Evolutionary conservation across 495 filamentous ascomycete genomes (phyloP).

Genomic region (Lepraria neglecta): DNA sequence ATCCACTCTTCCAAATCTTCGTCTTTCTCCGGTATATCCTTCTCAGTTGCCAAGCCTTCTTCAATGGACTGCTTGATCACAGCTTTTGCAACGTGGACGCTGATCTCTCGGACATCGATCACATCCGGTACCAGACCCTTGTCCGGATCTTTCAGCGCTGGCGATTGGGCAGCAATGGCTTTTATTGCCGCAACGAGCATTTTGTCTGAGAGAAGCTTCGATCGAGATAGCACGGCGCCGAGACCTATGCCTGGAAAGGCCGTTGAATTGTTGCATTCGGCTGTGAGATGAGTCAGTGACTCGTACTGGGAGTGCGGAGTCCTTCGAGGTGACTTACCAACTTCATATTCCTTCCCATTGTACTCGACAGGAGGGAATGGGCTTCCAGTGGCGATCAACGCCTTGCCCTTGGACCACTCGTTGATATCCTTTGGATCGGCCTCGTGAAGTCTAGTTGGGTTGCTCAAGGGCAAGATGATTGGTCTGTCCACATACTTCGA

Average conservation of each 20-base stretch:
- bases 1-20: slow-evolving; percentile 71
- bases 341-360: slow-evolving; percentile 55
- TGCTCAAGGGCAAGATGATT: slow-evolving; percentile 78
- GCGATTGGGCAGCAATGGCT: slow-evolving; percentile 63
- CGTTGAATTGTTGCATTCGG: slow-evolving; percentile 89
- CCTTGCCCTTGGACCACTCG: slow-evolving; percentile 70
- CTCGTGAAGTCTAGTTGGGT: slow-evolving; percentile 81
- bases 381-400: slow-evolving; percentile 76
- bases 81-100: slow-evolving; percentile 67
- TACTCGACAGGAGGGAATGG: slow-evolving; percentile 75
- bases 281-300: slow-evolving; percentile 30
- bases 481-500: slow-evolving; percentile 68
- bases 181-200: slow-evolving; percentile 78
- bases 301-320: background rate
- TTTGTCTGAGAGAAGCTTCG: slow-evolving; percentile 58
- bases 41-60: slow-evolving; percentile 58
- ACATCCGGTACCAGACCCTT: slow-evolving; percentile 69
- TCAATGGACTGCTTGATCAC: slow-evolving; percentile 68
- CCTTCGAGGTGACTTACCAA: slow-evolving; percentile 40
- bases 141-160: slow-evolving; percentile 54
- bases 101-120: slow-evolving; percentile 65
- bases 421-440: slow-evolving; percentile 72
- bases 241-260: slow-evolving; percentile 83
- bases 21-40: slow-evolving; percentile 51
- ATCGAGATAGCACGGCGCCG: slow-evolving; percentile 63